These are phyloP conservation scores for Paxillus involutus DNA, from an alignment of 768 basidiomycete genomes.

Conservation along the genomic window DNA sequence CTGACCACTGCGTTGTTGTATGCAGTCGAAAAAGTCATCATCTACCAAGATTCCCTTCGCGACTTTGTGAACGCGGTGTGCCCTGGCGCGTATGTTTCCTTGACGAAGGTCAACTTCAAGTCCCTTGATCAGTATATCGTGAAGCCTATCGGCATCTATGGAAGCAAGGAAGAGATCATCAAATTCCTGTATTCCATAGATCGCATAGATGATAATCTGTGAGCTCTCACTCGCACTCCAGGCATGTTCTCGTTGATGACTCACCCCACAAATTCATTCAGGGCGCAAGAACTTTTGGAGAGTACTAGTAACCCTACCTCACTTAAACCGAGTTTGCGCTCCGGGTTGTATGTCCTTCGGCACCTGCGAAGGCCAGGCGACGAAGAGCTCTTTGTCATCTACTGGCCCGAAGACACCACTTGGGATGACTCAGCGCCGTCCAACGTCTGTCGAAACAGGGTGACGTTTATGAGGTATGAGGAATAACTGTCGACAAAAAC, in stretches of 20 bases:
- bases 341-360: slow-evolving; percentile 47
- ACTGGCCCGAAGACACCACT: slow-evolving; percentile 56
- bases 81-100: slow-evolving; percentile 49
- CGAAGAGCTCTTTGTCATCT: slow-evolving; percentile 43
- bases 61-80: slow-evolving; percentile 42
- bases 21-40: slow-evolving; percentile 57
- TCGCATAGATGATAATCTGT: slow-evolving; percentile 38
- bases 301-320: neutral
- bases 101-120: slow-evolving; percentile 53
- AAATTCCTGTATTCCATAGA: slow-evolving; percentile 36
- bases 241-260: neutral
- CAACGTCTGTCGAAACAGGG: slow-evolving; percentile 45
- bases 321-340: slow-evolving; percentile 33
- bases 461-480: slow-evolving; percentile 55
- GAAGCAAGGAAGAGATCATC: slow-evolving; percentile 47
- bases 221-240: slow-evolving; percentile 12
- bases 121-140: slow-evolving; percentile 41
- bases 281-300: slow-evolving; percentile 1
- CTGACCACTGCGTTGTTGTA: neutral
- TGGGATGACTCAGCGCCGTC: slow-evolving; percentile 49
- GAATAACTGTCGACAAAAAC: neutral
- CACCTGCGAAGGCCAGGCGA: neutral
- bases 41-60: slow-evolving; percentile 45
- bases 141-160: slow-evolving; percentile 52
- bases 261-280: neutral